A percentile compares a stretch with the other conserved stretches of the same genome.
phyloP scores from a whole-genome alignment of 371 early-diverging fungal species.

The Syncephalastrum contaminatum region DNA sequence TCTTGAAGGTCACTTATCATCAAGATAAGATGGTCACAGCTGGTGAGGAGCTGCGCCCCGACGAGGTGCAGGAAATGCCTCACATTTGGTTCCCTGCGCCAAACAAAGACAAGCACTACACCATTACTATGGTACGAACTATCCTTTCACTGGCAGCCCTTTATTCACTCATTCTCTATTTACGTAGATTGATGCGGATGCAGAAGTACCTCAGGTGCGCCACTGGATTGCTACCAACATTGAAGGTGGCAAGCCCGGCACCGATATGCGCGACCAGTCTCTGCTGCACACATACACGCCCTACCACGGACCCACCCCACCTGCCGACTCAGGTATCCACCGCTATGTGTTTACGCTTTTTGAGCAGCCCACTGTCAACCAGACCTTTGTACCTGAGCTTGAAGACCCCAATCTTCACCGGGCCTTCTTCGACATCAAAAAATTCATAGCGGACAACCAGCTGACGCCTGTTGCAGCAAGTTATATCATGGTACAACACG shows the following conservation, averaged over 20 bases:
- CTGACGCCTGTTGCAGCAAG: slow-evolving; percentile 21
- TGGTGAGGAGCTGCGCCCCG: slow-evolving; percentile 23
- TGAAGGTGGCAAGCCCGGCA: slow-evolving; percentile 13
- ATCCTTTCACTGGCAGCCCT: neutral
- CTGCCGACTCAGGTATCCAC: slow-evolving; percentile 11
- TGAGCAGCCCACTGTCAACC: slow-evolving; percentile 19
- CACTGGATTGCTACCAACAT: slow-evolving; percentile 36
- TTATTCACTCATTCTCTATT: neutral
- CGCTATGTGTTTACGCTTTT: slow-evolving; percentile 29
- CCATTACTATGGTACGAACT: slow-evolving; percentile 23
- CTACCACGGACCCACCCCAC: slow-evolving; percentile 21
- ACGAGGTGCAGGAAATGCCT: slow-evolving; percentile 16
- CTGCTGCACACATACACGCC: slow-evolving; percentile 18
- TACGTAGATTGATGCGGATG: slow-evolving; percentile 26
- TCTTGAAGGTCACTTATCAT: slow-evolving; percentile 25
- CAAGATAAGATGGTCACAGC: slow-evolving; percentile 15
- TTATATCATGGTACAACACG: slow-evolving; percentile 18
- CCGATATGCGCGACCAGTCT: slow-evolving; percentile 5
- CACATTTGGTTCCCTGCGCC: slow-evolving; percentile 27
- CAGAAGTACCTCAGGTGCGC: slow-evolving; percentile 22
- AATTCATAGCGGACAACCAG: slow-evolving; percentile 19
- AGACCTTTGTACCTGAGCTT: slow-evolving; percentile 7
- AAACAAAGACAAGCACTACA: slow-evolving; percentile 21
- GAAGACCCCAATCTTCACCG: slow-evolving; percentile 11
- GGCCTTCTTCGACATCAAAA: slow-evolving; percentile 12